phyloP scores from a whole-genome alignment of 495 filamentous ascomycete species.

The Cryomyces minteri region DNA sequence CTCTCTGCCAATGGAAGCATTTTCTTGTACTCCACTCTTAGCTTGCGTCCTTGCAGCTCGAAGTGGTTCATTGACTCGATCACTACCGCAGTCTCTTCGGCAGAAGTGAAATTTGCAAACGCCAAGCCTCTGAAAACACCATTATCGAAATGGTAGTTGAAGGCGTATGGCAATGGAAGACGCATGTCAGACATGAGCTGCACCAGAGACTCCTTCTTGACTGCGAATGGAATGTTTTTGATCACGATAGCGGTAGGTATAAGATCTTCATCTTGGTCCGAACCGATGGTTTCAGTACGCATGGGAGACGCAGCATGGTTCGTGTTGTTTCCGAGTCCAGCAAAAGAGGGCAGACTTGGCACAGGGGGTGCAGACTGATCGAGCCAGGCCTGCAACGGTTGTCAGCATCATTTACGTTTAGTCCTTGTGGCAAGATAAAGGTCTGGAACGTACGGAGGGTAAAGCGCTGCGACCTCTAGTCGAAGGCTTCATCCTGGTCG shows the following conservation, averaged over 20 bases:
- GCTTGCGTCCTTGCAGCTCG: constrained; percentile 82
- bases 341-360: too few species aligned
- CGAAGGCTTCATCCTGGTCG: constrained; percentile 36
- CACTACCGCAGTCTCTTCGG: constrained; percentile 78
- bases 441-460: constrained; percentile 30
- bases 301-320: constrained; percentile 20
- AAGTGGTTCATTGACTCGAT: constrained; percentile 88
- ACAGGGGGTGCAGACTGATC: constrained; percentile 28
- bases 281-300: constrained; percentile 29
- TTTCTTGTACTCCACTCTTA: constrained; percentile 97
- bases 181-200: constrained; percentile 81
- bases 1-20: constrained; percentile 91
- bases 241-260: constrained; percentile 98
- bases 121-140: constrained; percentile 92
- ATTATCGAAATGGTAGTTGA: constrained; percentile 99
- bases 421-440: not conserved
- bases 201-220: constrained; percentile 90
- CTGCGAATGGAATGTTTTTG: constrained; percentile 98
- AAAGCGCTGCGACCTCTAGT: constrained; percentile 34
- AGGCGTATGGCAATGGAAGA: constrained; percentile 86
- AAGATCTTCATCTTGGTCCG: constrained; percentile 58
- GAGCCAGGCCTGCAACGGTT: constrained; percentile 26
- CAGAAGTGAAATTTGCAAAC: constrained; percentile 95
- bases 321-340: too few species aligned
- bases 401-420: not conserved